Conservation (phyloP, 2,329 filamentous ascomycete genomes). For the Fusarium nygamai region DNA sequence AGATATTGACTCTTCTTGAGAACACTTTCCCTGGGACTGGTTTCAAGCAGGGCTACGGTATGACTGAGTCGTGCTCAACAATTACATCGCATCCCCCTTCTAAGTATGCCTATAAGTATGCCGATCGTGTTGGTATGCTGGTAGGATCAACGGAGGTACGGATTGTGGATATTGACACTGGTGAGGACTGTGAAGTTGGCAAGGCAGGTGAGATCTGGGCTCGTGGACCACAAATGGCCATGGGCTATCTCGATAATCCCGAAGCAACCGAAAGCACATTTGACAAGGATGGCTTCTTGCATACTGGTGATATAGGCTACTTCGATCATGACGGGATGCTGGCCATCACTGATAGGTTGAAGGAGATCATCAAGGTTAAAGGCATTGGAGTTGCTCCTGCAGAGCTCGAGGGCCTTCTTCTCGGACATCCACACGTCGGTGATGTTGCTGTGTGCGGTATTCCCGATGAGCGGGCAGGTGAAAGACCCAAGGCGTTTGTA, state of each 20-base stretch:
- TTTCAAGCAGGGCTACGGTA: slow-evolving; percentile 71
- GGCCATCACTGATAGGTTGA: background rate
- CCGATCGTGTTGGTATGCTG: slow-evolving; percentile 11
- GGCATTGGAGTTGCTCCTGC: slow-evolving; percentile 3
- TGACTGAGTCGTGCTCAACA: slow-evolving; percentile 81
- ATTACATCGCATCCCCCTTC: slow-evolving; percentile 81
- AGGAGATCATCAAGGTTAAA: slow-evolving; percentile 22
- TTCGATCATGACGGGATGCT: background rate
- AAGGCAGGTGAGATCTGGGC: slow-evolving; percentile 56
- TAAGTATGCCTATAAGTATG: slow-evolving; percentile 60
- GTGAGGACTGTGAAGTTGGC: slow-evolving; percentile 66
- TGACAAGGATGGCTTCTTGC: background rate
- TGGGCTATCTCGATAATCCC: background rate
- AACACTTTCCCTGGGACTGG: slow-evolving; percentile 19
- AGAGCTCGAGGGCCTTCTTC: background rate
- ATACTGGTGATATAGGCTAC: background rate
- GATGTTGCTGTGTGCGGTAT: background rate
- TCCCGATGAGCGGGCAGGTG: background rate
- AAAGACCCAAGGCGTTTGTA: background rate
- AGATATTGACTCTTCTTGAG: slow-evolving; percentile 17
- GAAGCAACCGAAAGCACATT: background rate
- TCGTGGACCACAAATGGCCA: background rate
- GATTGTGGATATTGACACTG: slow-evolving; percentile 73
- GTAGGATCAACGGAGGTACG: slow-evolving; percentile 71
- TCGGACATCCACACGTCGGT: background rate